phyloP scores from a whole-genome alignment of 805 yeast species.

The Vanderwaltozyma verrucispora region DNA sequence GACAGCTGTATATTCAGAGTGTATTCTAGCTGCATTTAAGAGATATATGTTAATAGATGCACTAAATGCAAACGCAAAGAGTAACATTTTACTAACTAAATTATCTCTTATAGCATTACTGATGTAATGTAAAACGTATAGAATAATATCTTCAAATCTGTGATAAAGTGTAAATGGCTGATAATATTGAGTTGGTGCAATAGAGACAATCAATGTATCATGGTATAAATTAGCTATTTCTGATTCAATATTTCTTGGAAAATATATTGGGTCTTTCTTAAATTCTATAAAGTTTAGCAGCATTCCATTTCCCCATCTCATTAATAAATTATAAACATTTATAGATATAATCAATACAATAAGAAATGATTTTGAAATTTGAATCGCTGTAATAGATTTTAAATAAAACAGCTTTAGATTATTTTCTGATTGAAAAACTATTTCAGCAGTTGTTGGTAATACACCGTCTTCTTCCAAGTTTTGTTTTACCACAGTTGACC shows the following conservation, averaged over 20 bases:
- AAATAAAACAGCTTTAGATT: slow-evolving; percentile 12
- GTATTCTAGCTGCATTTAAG: slow-evolving; percentile 69
- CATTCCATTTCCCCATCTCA: slow-evolving; percentile 40
- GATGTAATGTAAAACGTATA: slow-evolving; percentile 41
- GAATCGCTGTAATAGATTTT: slow-evolving; percentile 34
- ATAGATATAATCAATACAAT: slow-evolving; percentile 49
- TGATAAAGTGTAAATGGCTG: slow-evolving; percentile 46
- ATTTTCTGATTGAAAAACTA: slow-evolving; percentile 36
- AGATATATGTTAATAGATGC: slow-evolving; percentile 74
- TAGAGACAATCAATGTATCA: slow-evolving; percentile 38
- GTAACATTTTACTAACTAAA: slow-evolving; percentile 63
- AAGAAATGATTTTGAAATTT: slow-evolving; percentile 50
- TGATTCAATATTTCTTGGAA: neutral
- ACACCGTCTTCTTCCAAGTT: slow-evolving; percentile 91
- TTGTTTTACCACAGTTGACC: slow-evolving; percentile 62
- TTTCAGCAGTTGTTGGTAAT: slow-evolving; percentile 57
- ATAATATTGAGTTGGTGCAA: slow-evolving; percentile 47
- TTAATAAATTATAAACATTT: slow-evolving; percentile 58
- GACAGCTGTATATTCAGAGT: slow-evolving; percentile 34
- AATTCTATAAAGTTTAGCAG: neutral
- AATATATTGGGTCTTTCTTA: too few species aligned
- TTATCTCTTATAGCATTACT: slow-evolving; percentile 70
- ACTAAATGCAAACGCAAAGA: slow-evolving; percentile 63
- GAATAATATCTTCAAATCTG: slow-evolving; percentile 47
- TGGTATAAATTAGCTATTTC: too few species aligned